phyloP scores from a whole-genome alignment of 2,329 filamentous ascomycete species.

The Aureobasidium musti region DNA sequence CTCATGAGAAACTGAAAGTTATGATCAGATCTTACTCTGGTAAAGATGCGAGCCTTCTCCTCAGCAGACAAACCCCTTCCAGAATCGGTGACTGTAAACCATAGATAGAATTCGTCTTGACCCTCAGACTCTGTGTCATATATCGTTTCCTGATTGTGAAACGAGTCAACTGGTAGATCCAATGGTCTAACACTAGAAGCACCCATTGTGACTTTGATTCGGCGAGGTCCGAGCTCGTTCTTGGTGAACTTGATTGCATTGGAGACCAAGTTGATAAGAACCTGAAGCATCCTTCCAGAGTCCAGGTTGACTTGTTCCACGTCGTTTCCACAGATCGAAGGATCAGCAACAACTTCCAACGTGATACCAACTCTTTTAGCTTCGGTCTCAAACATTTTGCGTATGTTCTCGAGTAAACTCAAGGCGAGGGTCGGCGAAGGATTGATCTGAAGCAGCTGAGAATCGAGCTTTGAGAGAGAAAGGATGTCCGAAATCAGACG shows the following conservation, averaged over 20 bases:
- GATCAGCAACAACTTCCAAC: conserved; percentile 40
- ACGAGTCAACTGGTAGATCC: conserved; percentile 39
- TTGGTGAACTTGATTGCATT: conserved; percentile 50
- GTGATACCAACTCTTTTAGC: conserved; percentile 40
- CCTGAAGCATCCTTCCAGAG: conserved; percentile 38
- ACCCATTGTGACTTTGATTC: conserved; percentile 46
- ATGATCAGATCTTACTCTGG: conserved; percentile 37
- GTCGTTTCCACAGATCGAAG: conserved; percentile 40
- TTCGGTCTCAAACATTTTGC: conserved; percentile 45
- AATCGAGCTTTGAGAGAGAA: conserved; percentile 45
- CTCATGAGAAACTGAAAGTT: neutral
- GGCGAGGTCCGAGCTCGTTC: conserved; percentile 40
- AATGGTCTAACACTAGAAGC: conserved; percentile 40
- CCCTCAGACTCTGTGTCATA: conserved; percentile 42
- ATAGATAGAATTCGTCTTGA: conserved; percentile 42
- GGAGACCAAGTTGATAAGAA: conserved; percentile 39
- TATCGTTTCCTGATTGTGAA: conserved; percentile 32
- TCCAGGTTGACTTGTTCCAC: conserved; percentile 38
- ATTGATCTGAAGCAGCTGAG: conserved; percentile 43
- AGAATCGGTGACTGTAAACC: conserved; percentile 42
- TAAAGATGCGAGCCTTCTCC: conserved; percentile 56
- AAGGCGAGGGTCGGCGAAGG: conserved; percentile 43
- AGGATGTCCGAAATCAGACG: conserved; percentile 53
- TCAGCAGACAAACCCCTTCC: conserved; percentile 42
- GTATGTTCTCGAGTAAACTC: conserved; percentile 42